Evolutionary conservation across 2,329 filamentous ascomycete genomes (phyloP), one percentile per base, ranked within the genome.

Genomic region (Fusarium abutilonis): DNA sequence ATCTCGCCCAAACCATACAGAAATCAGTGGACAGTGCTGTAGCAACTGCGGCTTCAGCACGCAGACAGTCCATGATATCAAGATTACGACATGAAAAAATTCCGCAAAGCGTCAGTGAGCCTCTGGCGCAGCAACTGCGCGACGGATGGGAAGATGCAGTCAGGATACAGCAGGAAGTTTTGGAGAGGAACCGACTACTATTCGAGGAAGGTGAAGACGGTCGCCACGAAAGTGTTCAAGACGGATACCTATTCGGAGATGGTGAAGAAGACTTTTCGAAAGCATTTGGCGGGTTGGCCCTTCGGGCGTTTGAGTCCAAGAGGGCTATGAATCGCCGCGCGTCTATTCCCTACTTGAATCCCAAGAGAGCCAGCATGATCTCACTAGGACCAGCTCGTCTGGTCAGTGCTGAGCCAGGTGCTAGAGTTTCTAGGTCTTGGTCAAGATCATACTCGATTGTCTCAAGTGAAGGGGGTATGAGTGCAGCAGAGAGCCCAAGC

Each of bases 121-220:
- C 71, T 5, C 60, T 79, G 31, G 69, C 73, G 9, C 76, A 78
- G 42, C 73, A 77, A 43, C 59, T 80, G 8, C 75, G 72, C 52
- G 73, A 72, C 23, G 76, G 78, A 32, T 79, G 78, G 78, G 76
- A 78, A 19, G 66, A 71, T 15, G 72, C 74, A 2, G 70, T 73
- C 7, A 67, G 67, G 11, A 70, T 74, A 15, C 65, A 78, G 44
- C 68, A 74, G 28, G 70, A 67, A 17, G 70, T 79, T 40, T 63
- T 78, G 15, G 71, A 75, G 52, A 73, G 76, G 36, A 79, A 79
- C 32, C 71, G 70, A 34, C 63, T 66, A 11, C 53, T 72, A 2
- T 67, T 70, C 23, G 66, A 72, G n/a, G 70, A 72, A 26, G 69
- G 67, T 3, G 63, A 71, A 43, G 69, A 72, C 31, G 68, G 64